These are phyloP conservation scores for Termitomyces sp. DNA, from an alignment of 768 basidiomycete species.

Conservation along the genomic window DNA sequence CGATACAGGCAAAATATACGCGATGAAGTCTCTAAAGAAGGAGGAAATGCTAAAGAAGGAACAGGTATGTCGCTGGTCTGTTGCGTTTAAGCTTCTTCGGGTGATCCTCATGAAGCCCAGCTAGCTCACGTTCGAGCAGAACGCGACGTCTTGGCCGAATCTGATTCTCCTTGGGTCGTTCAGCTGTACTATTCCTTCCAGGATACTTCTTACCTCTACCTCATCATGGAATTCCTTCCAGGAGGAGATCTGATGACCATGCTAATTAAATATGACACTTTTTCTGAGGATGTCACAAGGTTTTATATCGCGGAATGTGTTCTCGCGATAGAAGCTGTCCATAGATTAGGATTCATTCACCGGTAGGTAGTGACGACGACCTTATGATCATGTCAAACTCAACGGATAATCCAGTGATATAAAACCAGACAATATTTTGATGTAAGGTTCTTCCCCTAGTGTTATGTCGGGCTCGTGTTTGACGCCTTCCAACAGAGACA, in stretches of 20 bases:
- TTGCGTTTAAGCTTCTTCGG: neutral
- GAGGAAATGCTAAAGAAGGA: slow-evolving; percentile 99
- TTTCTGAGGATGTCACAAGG: slow-evolving; percentile 95
- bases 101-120: slow-evolving; percentile 34
- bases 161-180: slow-evolving; percentile 94
- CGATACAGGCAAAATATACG: slow-evolving; percentile 97
- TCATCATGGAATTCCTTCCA: slow-evolving; percentile 99
- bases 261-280: slow-evolving; percentile 99
- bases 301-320: slow-evolving; percentile 99
- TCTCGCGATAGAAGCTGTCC: slow-evolving; percentile 95
- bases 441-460: slow-evolving; percentile 40
- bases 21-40: slow-evolving; percentile 97
- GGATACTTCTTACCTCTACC: slow-evolving; percentile 85
- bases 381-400: neutral
- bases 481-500: slow-evolving; percentile 46
- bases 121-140: slow-evolving; percentile 97
- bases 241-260: slow-evolving; percentile 99
- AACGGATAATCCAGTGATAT: slow-evolving; percentile 65
- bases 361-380: slow-evolving; percentile 45
- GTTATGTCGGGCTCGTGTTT: neutral
- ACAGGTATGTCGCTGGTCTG: slow-evolving; percentile 49
- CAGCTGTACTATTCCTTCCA: slow-evolving; percentile 99
- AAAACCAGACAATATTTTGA: slow-evolving; percentile 91
- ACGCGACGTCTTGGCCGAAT: slow-evolving; percentile 93
- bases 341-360: slow-evolving; percentile 96